phyloP scores from a whole-genome alignment of 2,329 filamentous ascomycete species.

The Ophiostoma fasciatum region DNA sequence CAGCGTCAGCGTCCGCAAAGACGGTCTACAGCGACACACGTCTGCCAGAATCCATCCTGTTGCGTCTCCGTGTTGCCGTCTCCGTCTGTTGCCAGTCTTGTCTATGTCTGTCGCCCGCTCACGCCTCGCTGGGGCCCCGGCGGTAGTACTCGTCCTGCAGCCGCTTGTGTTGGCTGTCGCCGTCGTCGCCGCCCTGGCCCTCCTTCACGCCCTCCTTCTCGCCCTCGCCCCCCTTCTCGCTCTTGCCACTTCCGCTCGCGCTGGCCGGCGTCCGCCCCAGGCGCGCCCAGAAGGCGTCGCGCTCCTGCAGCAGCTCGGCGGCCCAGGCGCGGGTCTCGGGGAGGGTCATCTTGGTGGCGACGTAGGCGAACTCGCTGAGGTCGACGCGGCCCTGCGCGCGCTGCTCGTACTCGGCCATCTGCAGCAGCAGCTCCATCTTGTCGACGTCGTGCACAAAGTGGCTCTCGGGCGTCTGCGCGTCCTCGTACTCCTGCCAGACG shows the following conservation, averaged over 20 bases:
- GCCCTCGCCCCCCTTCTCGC: no score
- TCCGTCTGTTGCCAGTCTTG: no score
- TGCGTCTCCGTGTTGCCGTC: no score
- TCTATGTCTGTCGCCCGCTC: background rate
- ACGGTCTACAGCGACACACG: no score
- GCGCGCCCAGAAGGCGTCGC: slow-evolving; percentile 19
- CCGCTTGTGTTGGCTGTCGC: background rate
- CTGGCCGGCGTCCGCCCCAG: background rate
- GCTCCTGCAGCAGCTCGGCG: slow-evolving; percentile 54
- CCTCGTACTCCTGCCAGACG: slow-evolving; percentile 94
- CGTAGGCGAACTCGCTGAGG: slow-evolving; percentile 74
- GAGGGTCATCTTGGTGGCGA: slow-evolving; percentile 56
- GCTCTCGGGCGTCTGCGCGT: slow-evolving; percentile 67
- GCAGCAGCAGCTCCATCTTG: slow-evolving; percentile 86
- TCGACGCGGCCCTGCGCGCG: slow-evolving; percentile 49
- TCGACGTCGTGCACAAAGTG: slow-evolving; percentile 92
- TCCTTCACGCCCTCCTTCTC: no score
- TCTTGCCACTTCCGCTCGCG: no score
- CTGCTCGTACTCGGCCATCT: slow-evolving; percentile 95
- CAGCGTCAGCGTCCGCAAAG: no score
- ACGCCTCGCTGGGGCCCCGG: background rate
- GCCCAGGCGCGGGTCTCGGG: slow-evolving; percentile 73
- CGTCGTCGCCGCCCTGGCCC: background rate
- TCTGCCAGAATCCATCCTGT: no score
- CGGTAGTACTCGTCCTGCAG: slow-evolving; percentile 6